Base-by-base conservation (phyloP, 148 eudicot species). In the Fagopyrum tataricum region DNA sequence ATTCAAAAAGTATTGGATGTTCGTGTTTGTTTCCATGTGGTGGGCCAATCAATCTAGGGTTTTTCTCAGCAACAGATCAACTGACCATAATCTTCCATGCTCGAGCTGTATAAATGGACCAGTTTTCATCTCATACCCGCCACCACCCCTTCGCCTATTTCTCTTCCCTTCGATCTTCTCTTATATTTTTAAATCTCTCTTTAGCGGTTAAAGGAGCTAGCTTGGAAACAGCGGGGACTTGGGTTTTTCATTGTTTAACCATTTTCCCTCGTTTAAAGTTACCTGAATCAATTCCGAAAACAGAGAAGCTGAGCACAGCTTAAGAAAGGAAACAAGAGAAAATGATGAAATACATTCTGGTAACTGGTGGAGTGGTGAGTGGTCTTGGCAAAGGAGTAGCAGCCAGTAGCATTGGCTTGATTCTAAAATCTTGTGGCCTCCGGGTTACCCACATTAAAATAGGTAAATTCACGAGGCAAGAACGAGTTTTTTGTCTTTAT, bases 311-410 rank as follows among this genome's bases (percentile, higher is more conserved):
- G 42, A 64, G 44, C 43, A 37, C 43, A 64, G 69, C 18, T 31
- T 64, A 37, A 31, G 43, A 31, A 64, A 37, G 68, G 15, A 31
- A 23, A 62, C 15, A 46, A 46, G 49, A 7, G 15, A 51, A 71
- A n/a, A 85, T 69, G 72, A 92, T 92, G 97, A 92, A 92, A 87
- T 92, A 92, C 75, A 94, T 92, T n/a, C 73, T 92, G 72, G 97
- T 92, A 15, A 92, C 97, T 12, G 97, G 97, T n/a, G 97, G 97
- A 8, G 97, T 92, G 15, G 97, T 92, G 4, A 92, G 97, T 72
- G 97, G 97, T 0, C 78, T 92, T 0, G 97, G 97, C 0, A 92
- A 92, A 78, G 97, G 97, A 39, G 97, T 92, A 6, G 90, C 97
- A 43, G 97, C 97, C 3, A 92, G 97, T 81, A 92, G 97, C 85